Conservation (phyloP, 305 asterid genomes). For the Fraxinus xanthoxyloides region DNA sequence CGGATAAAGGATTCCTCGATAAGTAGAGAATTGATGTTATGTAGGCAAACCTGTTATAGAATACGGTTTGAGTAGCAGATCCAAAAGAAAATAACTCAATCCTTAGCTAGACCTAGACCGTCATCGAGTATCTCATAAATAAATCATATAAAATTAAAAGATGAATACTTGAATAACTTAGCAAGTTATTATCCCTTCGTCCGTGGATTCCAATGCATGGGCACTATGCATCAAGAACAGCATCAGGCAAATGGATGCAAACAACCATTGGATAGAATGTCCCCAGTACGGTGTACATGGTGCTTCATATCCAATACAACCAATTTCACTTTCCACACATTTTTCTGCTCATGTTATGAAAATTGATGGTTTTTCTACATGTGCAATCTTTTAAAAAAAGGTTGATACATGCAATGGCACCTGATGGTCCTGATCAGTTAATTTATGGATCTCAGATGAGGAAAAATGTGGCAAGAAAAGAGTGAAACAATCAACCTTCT, state of each 20-base stretch:
- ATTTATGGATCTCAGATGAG: not conserved
- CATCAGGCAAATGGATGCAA: conserved; percentile 50
- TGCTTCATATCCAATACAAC: conserved; percentile 42
- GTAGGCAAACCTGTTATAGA: no score
- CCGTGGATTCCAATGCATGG: conserved; percentile 40
- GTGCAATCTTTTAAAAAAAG: conserved; percentile 42
- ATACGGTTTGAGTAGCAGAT: no score
- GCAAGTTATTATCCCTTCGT: not conserved
- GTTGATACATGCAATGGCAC: conserved; percentile 73
- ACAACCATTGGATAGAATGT: conserved; percentile 63
- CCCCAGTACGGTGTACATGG: conserved; percentile 75
- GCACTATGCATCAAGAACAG: conserved; percentile 55
- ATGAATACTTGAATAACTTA: not conserved
- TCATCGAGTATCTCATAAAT: not conserved
- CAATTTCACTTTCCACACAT: conserved; percentile 56
- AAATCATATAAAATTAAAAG: not conserved
- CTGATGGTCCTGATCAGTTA: conserved; percentile 22
- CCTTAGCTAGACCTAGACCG: not conserved
- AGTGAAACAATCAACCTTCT: not conserved
- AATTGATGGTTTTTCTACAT: conserved; percentile 44
- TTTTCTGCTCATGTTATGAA: conserved; percentile 50
- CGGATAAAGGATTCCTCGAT: not conserved
- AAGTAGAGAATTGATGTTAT: not conserved
- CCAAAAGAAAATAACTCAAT: no score
- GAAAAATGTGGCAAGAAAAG: not conserved